Percentiles rank a stretch among this genome's conserved stretches.
Conservation (phyloP, 345 rosid species). For the Salix brachista region DNA sequence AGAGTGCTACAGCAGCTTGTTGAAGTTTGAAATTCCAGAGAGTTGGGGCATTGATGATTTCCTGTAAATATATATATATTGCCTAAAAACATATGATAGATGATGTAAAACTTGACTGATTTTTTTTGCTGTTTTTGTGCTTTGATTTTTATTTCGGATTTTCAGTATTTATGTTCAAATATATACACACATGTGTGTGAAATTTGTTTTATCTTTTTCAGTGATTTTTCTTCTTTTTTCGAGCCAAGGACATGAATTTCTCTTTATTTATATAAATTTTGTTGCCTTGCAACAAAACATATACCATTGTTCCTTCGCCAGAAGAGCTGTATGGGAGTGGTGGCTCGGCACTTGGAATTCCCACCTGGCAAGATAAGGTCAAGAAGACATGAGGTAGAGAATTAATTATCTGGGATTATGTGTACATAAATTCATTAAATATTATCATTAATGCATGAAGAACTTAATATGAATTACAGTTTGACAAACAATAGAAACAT, state of each 20-base stretch:
- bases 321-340: background rate
- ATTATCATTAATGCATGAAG: background rate
- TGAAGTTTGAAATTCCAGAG: conserved; percentile 72
- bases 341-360: background rate
- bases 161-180: conserved; percentile 16
- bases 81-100: background rate
- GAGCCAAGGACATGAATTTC: background rate
- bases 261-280: background rate
- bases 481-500: background rate
- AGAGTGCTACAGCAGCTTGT: conserved; percentile 66
- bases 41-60: conserved; percentile 62
- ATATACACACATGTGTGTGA: background rate
- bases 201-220: conserved; percentile 14
- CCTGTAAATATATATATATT: conserved; percentile 34
- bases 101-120: background rate
- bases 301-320: background rate
- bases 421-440: background rate
- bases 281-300: background rate
- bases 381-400: background rate
- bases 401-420: too few relatives aligned
- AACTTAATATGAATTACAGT: too few relatives aligned
- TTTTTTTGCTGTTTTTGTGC: background rate
- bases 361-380: background rate
- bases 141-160: conserved; percentile 1
- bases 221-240: background rate